These are phyloP conservation scores for Fusarium tanahbumbuense DNA, from an alignment of 2,329 filamentous ascomycete species.

Conservation along the genomic window DNA sequence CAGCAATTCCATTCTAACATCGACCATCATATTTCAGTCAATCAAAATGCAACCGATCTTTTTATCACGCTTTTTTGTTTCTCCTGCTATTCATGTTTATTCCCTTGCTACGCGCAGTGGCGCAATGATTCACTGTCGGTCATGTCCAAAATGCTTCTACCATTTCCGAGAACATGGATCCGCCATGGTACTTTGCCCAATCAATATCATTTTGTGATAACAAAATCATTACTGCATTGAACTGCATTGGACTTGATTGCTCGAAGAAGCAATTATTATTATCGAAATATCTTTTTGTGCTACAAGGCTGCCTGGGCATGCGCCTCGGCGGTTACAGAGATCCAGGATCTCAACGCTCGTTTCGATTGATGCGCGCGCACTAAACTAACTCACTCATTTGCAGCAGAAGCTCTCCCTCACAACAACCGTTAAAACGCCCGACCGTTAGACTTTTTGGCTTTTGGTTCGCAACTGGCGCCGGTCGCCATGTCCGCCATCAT, in stretches of 20 bases:
- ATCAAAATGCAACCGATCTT: conserved; percentile 3
- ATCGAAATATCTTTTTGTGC: not conserved
- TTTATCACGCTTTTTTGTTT: not conserved
- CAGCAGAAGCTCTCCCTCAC: conserved; percentile 5
- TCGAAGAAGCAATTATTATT: conserved; percentile 9
- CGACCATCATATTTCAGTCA: not conserved
- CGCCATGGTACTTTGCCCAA: conserved; percentile 14
- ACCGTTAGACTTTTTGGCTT: not conserved
- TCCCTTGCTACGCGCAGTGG: not conserved
- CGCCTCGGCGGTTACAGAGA: conserved; percentile 1
- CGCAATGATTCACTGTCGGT: conserved; percentile 29
- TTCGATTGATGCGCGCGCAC: not conserved
- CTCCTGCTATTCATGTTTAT: not conserved
- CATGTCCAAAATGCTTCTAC: conserved; percentile 3
- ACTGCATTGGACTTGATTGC: not conserved
- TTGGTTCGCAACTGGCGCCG: conserved; percentile 7
- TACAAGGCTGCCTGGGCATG: not conserved
- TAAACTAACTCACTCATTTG: conserved; percentile 1
- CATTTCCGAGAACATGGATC: not conserved
- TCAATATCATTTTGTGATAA: conserved; percentile 24
- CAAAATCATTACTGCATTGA: conserved; percentile 13
- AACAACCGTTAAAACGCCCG: not conserved
- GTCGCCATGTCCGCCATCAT: conserved; percentile 32
- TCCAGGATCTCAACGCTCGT: conserved; percentile 1
- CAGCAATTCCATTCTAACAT: not conserved